These are phyloP conservation scores for Linderina pennispora DNA, from an alignment of 192 early-diverging fungal species.

Conservation along the genomic window DNA sequence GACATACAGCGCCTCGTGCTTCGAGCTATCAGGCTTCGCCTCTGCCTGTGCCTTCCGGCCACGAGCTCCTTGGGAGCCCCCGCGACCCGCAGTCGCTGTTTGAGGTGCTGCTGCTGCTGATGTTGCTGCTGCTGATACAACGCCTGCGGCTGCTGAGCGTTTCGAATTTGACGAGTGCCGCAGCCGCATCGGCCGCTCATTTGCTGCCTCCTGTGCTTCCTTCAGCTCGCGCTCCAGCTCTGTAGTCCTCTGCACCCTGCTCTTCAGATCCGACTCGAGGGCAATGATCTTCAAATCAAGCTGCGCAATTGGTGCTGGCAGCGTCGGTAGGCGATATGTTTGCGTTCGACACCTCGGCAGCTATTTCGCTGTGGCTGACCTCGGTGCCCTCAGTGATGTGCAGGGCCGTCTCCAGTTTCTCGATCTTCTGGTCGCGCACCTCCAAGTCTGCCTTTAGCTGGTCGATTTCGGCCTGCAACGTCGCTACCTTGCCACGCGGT, in stretches of 20 bases:
- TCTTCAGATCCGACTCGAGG: constrained; percentile 17
- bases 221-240: constrained; percentile 18
- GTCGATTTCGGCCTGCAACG: constrained; percentile 32
- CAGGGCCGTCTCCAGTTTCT: constrained; percentile 20
- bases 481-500: constrained; percentile 18
- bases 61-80: neutral
- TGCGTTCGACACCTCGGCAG: too few species aligned
- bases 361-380: neutral
- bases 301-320: constrained; percentile 27
- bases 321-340: too few species aligned
- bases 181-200: constrained; percentile 43
- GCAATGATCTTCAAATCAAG: constrained; percentile 29
- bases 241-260: constrained; percentile 8
- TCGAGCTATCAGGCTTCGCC: too few species aligned
- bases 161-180: constrained; percentile 16
- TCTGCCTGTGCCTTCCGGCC: too few species aligned
- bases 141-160: neutral
- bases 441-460: constrained; percentile 21
- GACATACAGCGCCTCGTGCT: constrained; percentile 21
- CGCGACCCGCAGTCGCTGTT: too few species aligned
- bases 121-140: neutral
- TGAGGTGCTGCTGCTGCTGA: too few species aligned
- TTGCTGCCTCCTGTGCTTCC: constrained; percentile 12
- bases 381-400: constrained; percentile 7
- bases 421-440: constrained; percentile 23